Evolutionary conservation across 805 yeast genomes (phyloP).

Genomic region (Nakazawaea wyomingensis): DNA sequence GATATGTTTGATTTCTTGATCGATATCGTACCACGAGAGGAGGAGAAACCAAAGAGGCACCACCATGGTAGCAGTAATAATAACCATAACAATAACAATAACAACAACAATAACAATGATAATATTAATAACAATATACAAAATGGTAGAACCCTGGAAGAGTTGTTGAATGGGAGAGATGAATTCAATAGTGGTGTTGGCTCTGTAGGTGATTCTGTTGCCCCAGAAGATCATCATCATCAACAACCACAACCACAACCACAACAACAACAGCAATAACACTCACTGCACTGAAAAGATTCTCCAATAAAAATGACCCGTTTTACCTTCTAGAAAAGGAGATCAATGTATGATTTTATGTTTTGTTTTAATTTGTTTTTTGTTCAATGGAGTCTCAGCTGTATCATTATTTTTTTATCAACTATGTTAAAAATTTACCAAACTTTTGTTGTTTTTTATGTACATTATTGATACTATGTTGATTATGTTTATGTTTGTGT

Average conservation of each 20-base stretch:
- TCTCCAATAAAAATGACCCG: too few relatives aligned
- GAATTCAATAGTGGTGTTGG: background rate
- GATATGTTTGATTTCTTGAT: slow-evolving; percentile 97
- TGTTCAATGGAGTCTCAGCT: too few relatives aligned
- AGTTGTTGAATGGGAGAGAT: background rate
- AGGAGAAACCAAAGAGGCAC: slow-evolving; percentile 47
- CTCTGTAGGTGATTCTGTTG: background rate
- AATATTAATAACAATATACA: background rate
- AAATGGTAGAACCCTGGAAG: background rate
- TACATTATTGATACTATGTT: too few relatives aligned
- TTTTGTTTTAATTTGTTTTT: too few relatives aligned
- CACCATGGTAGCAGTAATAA: background rate
- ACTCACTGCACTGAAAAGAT: too few relatives aligned
- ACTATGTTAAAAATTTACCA: too few relatives aligned
- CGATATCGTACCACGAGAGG: slow-evolving; percentile 92
- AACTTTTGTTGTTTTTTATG: too few relatives aligned
- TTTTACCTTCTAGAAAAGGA: too few relatives aligned
- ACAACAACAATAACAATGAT: background rate
- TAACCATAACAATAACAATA: background rate
- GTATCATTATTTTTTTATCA: too few relatives aligned
- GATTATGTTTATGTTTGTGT: too few relatives aligned
- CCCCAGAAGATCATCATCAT: background rate
- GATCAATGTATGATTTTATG: too few relatives aligned
- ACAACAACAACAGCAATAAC: background rate
- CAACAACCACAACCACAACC: background rate